Evolutionary conservation across 2,329 filamentous ascomycete genomes (phyloP).

Genomic region (Thyridium curvatum): DNA sequence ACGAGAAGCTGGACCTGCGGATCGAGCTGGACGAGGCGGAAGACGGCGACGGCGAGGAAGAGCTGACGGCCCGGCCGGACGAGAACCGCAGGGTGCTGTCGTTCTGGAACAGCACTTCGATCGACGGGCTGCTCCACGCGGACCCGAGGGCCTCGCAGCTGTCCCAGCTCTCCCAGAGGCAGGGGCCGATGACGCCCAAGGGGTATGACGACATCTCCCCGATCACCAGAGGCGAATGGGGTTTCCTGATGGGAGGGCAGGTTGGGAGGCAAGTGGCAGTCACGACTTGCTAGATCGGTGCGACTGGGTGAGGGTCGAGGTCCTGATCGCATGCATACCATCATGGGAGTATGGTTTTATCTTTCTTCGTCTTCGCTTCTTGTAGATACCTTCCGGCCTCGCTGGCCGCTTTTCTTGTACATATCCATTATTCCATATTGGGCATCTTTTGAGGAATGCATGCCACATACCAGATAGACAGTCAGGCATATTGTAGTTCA

Average conservation of each 20-base stretch:
- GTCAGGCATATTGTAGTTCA: conserved; percentile 2
- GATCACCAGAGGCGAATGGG: conserved; percentile 57
- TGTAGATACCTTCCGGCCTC: background rate
- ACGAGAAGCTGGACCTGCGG: background rate
- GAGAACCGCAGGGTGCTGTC: conserved; percentile 5
- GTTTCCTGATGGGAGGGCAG: conserved; percentile 48
- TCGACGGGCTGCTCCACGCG: conserved; percentile 33
- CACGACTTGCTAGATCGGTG: conserved; percentile 38
- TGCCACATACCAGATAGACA: background rate
- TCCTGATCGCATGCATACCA: too few relatives aligned
- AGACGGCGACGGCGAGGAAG: conserved; percentile 20
- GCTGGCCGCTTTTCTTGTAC: background rate
- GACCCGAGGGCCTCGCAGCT: conserved; percentile 4
- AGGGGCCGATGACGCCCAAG: conserved; percentile 51
- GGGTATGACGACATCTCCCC: conserved; percentile 57
- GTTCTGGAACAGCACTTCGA: conserved; percentile 26
- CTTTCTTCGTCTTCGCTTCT: conserved; percentile 4
- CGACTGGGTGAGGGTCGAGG: too few relatives aligned
- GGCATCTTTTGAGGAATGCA: background rate
- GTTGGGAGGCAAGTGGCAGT: conserved; percentile 41
- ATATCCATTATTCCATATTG: background rate
- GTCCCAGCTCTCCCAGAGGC: conserved; percentile 11
- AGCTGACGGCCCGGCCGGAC: conserved; percentile 28
- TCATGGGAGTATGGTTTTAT: too few relatives aligned
- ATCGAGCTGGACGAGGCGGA: background rate